Percentiles rank a stretch among this genome's conserved stretches.
Evolutionary conservation across 805 yeast species (phyloP).

Genomic region (Yamadazyma philogaea): DNA sequence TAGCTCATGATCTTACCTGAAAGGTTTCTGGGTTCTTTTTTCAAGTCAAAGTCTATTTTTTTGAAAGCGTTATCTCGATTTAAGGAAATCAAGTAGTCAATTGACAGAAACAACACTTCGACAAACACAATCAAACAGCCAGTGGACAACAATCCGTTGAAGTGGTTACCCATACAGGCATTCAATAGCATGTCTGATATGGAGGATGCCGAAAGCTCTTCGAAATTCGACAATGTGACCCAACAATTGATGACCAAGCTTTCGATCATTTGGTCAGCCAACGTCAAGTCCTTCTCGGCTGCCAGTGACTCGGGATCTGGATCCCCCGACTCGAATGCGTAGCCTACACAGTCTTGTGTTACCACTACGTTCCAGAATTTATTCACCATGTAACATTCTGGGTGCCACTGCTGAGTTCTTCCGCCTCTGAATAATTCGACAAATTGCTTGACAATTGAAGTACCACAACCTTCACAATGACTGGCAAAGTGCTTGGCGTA

Average conservation of each 20-base stretch:
- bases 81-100: constrained; percentile 48
- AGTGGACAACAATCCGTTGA: constrained; percentile 64
- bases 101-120: constrained; percentile 72
- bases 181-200: constrained; percentile 87
- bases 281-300: constrained; percentile 30
- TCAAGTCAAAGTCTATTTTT: constrained; percentile 22
- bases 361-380: constrained; percentile 93
- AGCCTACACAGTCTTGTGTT: constrained; percentile 58
- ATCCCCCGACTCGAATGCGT: constrained; percentile 15
- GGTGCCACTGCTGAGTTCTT: constrained; percentile 95
- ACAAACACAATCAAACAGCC: constrained; percentile 70
- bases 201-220: constrained; percentile 84
- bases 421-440: constrained; percentile 92
- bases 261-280: constrained; percentile 65
- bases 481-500: constrained; percentile 83
- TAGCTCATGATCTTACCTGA: constrained; percentile 90
- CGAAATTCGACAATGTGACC: constrained; percentile 83
- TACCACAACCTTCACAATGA: constrained; percentile 89
- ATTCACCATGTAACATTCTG: constrained; percentile 97
- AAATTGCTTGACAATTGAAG: constrained; percentile 89
- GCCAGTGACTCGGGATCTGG: constrained; percentile 1
- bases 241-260: constrained; percentile 63
- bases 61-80: background rate
- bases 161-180: constrained; percentile 71
- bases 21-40: constrained; percentile 75